A percentile compares a stretch with the other conserved stretches of the same genome.
Conservation (phyloP, 2,329 filamentous ascomycete species). For the Trichoderma semiorbis region DNA sequence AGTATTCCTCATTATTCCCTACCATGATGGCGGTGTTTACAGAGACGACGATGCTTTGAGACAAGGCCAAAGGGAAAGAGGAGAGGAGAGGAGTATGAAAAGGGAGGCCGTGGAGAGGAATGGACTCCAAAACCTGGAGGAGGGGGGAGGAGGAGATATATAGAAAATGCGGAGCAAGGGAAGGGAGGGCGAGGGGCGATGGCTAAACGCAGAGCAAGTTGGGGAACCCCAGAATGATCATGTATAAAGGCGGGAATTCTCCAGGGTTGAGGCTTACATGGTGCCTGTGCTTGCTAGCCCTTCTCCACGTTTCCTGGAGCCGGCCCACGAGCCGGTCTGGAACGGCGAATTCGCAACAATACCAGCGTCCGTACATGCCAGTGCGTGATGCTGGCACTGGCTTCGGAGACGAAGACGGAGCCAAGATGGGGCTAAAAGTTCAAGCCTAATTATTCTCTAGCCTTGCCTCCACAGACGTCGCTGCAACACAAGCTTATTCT, state of each 20-base stretch:
- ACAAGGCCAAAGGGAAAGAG: background rate
- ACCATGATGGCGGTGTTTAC: constrained; percentile 14
- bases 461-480: background rate
- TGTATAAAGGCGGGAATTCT: constrained; percentile 6
- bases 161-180: background rate
- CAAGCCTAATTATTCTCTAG: background rate
- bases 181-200: background rate
- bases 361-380: background rate
- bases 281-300: background rate
- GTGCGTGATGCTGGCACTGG: background rate
- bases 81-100: background rate
- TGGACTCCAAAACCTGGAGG: background rate
- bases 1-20: constrained; percentile 27
- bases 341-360: background rate
- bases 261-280: constrained; percentile 11
- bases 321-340: background rate
- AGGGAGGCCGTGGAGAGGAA: background rate
- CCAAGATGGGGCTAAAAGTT: background rate
- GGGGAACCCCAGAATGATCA: constrained; percentile 15
- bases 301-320: background rate
- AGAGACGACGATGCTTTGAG: background rate
- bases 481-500: background rate
- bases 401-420: background rate
- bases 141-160: background rate
- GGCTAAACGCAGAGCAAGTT: background rate